Percentiles rank a stretch among this genome's conserved stretches.
These are phyloP conservation scores for Flueggea neowawraea DNA, from an alignment of 441 rosid species.

Conservation along the genomic window DNA sequence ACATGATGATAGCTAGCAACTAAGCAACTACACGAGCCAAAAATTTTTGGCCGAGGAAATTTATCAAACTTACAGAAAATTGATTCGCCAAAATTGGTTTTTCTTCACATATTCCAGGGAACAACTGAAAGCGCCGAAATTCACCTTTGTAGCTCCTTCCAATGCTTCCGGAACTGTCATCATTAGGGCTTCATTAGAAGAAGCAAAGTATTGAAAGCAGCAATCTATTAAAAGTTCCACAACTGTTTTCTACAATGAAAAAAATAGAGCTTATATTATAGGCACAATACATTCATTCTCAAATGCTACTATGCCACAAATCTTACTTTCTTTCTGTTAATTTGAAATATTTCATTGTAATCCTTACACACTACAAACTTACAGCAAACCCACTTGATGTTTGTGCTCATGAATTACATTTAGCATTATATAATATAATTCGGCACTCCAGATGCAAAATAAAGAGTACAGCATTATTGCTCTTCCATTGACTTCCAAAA, in stretches of 20 bases:
- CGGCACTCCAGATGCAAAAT: background rate
- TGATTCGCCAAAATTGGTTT: conserved; percentile 83
- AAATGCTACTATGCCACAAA: too few species aligned
- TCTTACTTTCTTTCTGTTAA: too few species aligned
- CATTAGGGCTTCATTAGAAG: conserved; percentile 2
- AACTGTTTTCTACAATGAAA: background rate
- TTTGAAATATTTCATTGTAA: too few species aligned
- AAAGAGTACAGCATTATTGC: background rate
- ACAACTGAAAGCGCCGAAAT: conserved; percentile 80
- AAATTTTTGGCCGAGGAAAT: background rate
- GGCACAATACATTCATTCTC: too few species aligned
- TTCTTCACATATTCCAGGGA: conserved; percentile 67
- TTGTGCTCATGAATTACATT: too few species aligned
- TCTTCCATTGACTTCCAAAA: background rate
- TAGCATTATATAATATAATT: too few species aligned
- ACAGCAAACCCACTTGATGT: too few species aligned
- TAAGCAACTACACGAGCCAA: background rate
- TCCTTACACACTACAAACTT: too few species aligned
- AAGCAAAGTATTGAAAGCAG: background rate
- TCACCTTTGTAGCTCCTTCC: conserved; percentile 94
- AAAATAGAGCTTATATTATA: too few species aligned
- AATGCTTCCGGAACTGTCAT: conserved; percentile 77
- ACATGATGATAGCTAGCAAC: background rate
- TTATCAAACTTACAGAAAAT: conserved; percentile 75
- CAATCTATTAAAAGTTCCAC: conserved; percentile 2